Evolutionary conservation across 129 eudicot species (phyloP).

Genomic region (Centella asiatica): DNA sequence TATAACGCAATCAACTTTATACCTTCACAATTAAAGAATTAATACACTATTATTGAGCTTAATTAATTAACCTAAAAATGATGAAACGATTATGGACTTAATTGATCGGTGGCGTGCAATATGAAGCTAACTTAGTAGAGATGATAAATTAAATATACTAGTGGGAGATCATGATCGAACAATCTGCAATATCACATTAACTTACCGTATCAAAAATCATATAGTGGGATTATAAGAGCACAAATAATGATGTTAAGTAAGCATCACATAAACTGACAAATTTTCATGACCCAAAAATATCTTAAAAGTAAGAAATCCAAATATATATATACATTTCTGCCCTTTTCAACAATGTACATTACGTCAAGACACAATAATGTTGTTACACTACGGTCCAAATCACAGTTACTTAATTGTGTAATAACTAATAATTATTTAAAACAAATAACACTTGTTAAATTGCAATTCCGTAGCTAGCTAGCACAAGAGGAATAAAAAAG

Average conservation of each 20-base stretch:
- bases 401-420: neutral
- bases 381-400: constrained; percentile 2
- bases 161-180: no score
- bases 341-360: neutral
- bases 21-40: no score
- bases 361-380: neutral
- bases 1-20: no score
- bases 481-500: neutral
- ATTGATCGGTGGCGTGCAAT: no score
- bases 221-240: constrained; percentile 8
- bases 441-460: neutral
- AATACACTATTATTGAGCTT: no score
- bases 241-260: neutral
- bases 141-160: no score
- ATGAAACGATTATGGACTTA: no score
- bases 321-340: neutral
- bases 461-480: neutral
- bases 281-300: no score
- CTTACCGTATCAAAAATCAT: neutral
- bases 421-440: neutral
- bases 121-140: no score
- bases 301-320: no score
- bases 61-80: no score
- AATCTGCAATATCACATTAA: no score
- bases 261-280: constrained; percentile 1